Evolutionary conservation across 2,329 filamentous ascomycete genomes (phyloP).

Genomic region (Ceratocystis destructans): DNA sequence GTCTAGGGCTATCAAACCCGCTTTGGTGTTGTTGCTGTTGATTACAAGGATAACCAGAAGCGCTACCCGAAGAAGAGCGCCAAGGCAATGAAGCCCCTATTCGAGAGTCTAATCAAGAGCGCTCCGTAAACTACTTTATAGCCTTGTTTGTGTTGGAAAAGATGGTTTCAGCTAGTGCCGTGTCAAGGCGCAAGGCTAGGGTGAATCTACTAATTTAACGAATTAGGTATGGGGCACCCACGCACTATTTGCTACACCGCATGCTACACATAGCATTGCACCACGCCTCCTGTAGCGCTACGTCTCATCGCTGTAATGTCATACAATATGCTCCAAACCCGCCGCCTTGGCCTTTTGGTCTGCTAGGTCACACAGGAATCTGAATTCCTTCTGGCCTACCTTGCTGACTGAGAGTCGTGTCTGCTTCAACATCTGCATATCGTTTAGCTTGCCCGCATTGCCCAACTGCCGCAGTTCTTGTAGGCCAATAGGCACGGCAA

Average conservation of each 20-base stretch:
- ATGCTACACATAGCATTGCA: background rate
- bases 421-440: conserved; percentile 74
- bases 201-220: background rate
- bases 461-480: conserved; percentile 56
- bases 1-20: conserved; percentile 63
- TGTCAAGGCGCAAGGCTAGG: background rate
- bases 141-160: background rate
- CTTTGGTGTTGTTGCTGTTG: conserved; percentile 72
- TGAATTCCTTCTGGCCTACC: conserved; percentile 52
- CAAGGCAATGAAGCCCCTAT: conserved; percentile 53
- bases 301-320: background rate
- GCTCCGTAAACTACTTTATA: conserved; percentile 19
- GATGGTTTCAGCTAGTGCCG: background rate
- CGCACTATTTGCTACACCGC: too few species aligned
- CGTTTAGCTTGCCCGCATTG: conserved; percentile 43
- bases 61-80: conserved; percentile 76
- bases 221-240: background rate
- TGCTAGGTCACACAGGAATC: conserved; percentile 43
- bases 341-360: conserved; percentile 31
- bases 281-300: background rate
- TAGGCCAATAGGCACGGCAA: conserved; percentile 55
- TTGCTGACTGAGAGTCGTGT: conserved; percentile 68
- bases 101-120: conserved; percentile 56
- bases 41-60: conserved; percentile 68
- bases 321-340: conserved; percentile 28